Evolutionary conservation across 192 early-diverging fungal genomes (phyloP).

Genomic region (Coemansia sp.): DNA sequence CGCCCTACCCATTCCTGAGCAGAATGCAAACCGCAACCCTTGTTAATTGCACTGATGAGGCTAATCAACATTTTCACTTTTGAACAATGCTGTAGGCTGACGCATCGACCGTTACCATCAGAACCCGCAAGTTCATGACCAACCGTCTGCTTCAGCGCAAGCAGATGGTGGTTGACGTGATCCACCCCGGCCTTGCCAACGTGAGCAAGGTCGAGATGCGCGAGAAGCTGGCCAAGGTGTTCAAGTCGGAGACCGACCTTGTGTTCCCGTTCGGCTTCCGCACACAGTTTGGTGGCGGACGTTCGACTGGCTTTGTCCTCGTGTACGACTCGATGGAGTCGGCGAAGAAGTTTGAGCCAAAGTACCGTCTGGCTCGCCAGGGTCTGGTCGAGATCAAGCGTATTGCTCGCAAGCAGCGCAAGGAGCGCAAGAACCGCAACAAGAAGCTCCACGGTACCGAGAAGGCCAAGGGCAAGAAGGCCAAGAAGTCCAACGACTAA

Average conservation of each 20-base stretch:
- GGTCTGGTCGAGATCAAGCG: constrained; percentile 64
- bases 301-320: constrained; percentile 91
- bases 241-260: constrained; percentile 86
- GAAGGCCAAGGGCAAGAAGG: constrained; percentile 73
- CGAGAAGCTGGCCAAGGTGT: constrained; percentile 92
- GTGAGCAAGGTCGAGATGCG: constrained; percentile 89
- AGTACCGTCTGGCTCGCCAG: constrained; percentile 86
- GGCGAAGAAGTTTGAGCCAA: constrained; percentile 99
- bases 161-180: constrained; percentile 96
- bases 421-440: constrained; percentile 97
- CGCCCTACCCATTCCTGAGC: neutral
- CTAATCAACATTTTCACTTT: neutral
- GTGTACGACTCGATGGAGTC: constrained; percentile 94
- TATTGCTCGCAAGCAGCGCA: constrained; percentile 93
- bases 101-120: constrained; percentile 84
- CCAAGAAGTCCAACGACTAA: constrained; percentile 26
- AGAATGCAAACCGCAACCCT: neutral
- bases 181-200: constrained; percentile 93
- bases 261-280: constrained; percentile 94
- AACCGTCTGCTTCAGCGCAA: constrained; percentile 96
- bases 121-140: constrained; percentile 99
- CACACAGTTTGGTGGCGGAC: constrained; percentile 95
- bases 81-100: constrained; percentile 61
- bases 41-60: no score
- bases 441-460: constrained; percentile 99